phyloP scores from a whole-genome alignment of 768 basidiomycete genomes.

The Clavulina sp. region DNA sequence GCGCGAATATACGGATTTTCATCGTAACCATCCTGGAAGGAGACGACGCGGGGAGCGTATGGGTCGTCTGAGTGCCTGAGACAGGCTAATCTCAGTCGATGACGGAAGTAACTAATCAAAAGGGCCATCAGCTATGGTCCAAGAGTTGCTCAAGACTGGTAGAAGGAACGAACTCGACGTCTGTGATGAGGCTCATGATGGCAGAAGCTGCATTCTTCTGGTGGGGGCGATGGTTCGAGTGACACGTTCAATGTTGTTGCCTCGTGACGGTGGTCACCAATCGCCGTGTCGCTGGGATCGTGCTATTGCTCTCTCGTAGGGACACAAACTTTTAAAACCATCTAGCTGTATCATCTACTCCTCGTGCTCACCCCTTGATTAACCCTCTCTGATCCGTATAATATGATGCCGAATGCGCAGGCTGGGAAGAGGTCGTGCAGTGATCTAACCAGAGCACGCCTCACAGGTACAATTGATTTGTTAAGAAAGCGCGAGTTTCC shows the following conservation, averaged over 20 bases:
- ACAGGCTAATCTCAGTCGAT: constrained; percentile 69
- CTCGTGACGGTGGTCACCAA: neutral
- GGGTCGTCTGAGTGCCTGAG: constrained; percentile 80
- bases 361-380: neutral
- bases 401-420: neutral
- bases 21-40: constrained; percentile 57
- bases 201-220: too few species aligned
- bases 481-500: too few species aligned
- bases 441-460: too few species aligned
- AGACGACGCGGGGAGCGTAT: constrained; percentile 64
- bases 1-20: constrained; percentile 73
- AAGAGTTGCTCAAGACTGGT: neutral
- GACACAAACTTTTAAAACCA: neutral
- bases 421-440: neutral
- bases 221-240: too few species aligned
- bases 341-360: neutral
- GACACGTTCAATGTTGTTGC: too few species aligned
- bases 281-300: neutral
- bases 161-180: neutral
- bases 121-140: neutral
- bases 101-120: constrained; percentile 46
- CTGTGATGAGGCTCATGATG: neutral
- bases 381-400: neutral
- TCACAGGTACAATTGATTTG: too few species aligned
- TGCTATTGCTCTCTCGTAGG: neutral